These are phyloP conservation scores for Priceomyces haplophilus DNA, from an alignment of 805 yeast genomes.

Conservation along the genomic window DNA sequence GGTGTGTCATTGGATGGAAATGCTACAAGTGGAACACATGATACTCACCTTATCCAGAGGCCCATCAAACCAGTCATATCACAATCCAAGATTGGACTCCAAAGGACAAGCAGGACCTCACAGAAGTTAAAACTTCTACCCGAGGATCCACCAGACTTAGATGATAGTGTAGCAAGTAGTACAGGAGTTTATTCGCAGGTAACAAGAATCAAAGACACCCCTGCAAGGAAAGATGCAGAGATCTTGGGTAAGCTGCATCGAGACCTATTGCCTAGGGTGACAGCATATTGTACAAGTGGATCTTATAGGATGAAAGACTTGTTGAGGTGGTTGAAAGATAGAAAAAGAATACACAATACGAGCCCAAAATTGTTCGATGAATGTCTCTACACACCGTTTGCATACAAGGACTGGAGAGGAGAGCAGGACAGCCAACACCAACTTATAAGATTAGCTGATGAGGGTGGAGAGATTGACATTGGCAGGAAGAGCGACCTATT, in stretches of 20 bases:
- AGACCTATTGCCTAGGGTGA: constrained; percentile 83
- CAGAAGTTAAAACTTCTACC: constrained; percentile 73
- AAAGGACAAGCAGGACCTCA: constrained; percentile 69
- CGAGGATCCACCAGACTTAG: constrained; percentile 27
- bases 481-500: constrained; percentile 80
- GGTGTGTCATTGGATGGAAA: constrained; percentile 1
- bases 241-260: constrained; percentile 84
- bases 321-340: constrained; percentile 77
- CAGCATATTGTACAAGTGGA: constrained; percentile 95
- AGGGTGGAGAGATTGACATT: constrained; percentile 92
- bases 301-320: constrained; percentile 87
- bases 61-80: constrained; percentile 26
- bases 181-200: constrained; percentile 78
- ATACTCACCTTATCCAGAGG: constrained; percentile 10
- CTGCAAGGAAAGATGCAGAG: constrained; percentile 93
- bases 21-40: background rate
- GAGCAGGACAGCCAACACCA: constrained; percentile 25
- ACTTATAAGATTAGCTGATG: constrained; percentile 76
- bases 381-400: constrained; percentile 89
- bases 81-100: constrained; percentile 59
- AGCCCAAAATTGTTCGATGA: constrained; percentile 90
- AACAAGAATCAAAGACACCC: constrained; percentile 74
- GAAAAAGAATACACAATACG: constrained; percentile 68
- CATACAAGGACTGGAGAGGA: constrained; percentile 71
- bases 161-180: constrained; percentile 26